Base-by-base conservation (phyloP, 768 basidiomycete species). In the Pleurotus salmoneostramineus region DNA sequence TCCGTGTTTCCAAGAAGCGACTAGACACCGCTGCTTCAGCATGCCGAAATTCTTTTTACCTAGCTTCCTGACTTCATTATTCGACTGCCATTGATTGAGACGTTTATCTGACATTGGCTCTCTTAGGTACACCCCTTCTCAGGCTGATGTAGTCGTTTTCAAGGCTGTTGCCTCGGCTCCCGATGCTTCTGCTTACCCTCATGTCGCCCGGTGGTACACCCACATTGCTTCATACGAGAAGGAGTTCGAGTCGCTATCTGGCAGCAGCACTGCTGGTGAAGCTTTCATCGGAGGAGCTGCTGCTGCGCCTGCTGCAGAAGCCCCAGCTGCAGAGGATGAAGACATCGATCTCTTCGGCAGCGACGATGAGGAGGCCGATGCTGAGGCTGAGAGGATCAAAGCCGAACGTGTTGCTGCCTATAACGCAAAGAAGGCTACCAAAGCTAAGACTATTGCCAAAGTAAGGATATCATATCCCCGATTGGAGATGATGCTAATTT, bases 1-100 rank as follows among this genome's bases (percentile, higher is more conserved):
- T 93, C 91, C 91, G 91, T 92, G 91, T 93, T 93, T 90, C 91
- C 83, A 86, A 93, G 89, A 85, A 83, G 88, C 85, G 89, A 85
- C 78, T 88, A 94, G 91, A 93, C 88, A 89, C 83, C 90, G 87
- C 88, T 84, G 82, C 74, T 74, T 74, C 77, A 82, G 71, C 71
- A 76, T 91, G 90, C 87, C 77, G 90, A 92, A 66, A 89, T 68
- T 27, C 65, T 64, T 70, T 74, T 69, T 69, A 79, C 88, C 80
- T 86, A 83, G 88, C 87, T 71, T 66, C 83, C 89, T 92, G 91
- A 92, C 68, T 51, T 62, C 61, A 60, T 48, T 57, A 42, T 49
- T n/a, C 52, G 15, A 40, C 27, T 50, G 5, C 17, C 35, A 2
- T 40, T 49, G 55, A 12, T 35, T 43, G 32, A 31, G 33, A 48